Evolutionary conservation across 192 early-diverging fungal species (phyloP).

Genomic region (Helicostylum pulchrum): DNA sequence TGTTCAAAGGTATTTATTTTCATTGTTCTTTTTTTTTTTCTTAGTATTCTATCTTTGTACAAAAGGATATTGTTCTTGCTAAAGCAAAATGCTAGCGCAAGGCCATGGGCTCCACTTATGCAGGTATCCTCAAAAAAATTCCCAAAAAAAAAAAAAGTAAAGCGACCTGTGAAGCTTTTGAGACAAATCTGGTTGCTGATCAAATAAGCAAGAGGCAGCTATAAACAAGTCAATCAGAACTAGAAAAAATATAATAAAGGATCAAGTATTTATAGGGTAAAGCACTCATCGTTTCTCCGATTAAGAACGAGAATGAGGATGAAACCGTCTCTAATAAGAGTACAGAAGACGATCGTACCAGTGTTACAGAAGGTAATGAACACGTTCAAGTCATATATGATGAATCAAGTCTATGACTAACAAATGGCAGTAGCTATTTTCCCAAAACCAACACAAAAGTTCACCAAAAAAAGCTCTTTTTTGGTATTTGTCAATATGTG

Average conservation of each 20-base stretch:
- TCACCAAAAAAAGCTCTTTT: not conserved
- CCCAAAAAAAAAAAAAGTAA: not conserved
- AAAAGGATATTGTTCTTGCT: too few species aligned
- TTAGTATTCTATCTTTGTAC: too few species aligned
- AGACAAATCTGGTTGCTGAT: not conserved
- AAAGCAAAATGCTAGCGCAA: too few species aligned
- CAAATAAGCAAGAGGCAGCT: slow-evolving; percentile 1
- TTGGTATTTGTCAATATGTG: slow-evolving; percentile 2
- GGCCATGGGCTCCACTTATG: not conserved
- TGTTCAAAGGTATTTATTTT: too few species aligned
- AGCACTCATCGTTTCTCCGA: not conserved
- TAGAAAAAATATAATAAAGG: not conserved
- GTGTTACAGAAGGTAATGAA: too few species aligned
- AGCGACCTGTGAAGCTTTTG: not conserved
- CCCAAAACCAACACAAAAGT: too few species aligned
- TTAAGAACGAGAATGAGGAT: not conserved
- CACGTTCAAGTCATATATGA: too few species aligned
- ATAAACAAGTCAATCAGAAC: slow-evolving; percentile 1
- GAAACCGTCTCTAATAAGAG: not conserved
- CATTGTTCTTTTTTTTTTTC: too few species aligned
- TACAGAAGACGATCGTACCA: not conserved
- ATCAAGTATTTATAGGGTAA: slow-evolving; percentile 4
- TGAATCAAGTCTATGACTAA: too few species aligned
- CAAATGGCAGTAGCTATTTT: too few species aligned
- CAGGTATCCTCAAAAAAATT: not conserved